These are phyloP conservation scores for Collybiopsis luxurians DNA, from an alignment of 768 basidiomycete genomes.

Conservation along the genomic window DNA sequence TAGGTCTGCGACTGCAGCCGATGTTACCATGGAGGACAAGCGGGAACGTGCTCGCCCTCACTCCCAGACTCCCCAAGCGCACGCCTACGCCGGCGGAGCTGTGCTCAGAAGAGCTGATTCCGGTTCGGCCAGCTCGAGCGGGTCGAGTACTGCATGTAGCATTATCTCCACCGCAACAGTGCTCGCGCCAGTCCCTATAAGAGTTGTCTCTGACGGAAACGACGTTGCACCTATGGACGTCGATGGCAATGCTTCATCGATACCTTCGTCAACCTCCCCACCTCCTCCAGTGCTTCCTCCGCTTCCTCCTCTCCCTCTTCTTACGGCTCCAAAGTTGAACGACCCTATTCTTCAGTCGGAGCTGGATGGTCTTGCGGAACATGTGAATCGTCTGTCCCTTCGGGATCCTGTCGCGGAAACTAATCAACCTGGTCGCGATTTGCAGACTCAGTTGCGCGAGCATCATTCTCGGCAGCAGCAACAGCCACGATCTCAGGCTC, in stretches of 20 bases:
- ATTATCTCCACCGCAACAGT: conserved; percentile 1
- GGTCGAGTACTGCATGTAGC: neutral
- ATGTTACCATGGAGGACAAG: neutral
- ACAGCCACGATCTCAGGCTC: neutral
- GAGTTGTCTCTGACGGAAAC: neutral
- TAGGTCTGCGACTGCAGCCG: neutral
- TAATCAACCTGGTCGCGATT: neutral
- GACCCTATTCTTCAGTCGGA: conserved; percentile 39
- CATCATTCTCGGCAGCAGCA: neutral
- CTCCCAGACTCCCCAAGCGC: neutral
- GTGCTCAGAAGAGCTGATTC: neutral
- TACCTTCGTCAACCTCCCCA: neutral
- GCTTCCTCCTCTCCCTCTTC: conserved; percentile 22
- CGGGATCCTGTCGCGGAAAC: neutral
- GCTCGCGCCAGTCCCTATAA: conserved; percentile 15
- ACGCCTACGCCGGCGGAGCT: neutral
- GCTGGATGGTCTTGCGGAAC: conserved; percentile 44
- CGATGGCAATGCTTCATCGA: neutral
- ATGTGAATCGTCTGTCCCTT: conserved; percentile 35
- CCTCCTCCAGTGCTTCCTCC: conserved; percentile 4
- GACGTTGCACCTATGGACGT: neutral
- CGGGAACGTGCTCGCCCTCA: neutral
- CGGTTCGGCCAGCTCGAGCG: neutral
- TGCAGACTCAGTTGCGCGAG: neutral
- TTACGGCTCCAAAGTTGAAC: conserved; percentile 39